Percentiles rank a stretch among this genome's conserved stretches.
These are phyloP conservation scores for Leccinum pachyderme DNA, from an alignment of 1,284 basidiomycete species.

Conservation along the genomic window DNA sequence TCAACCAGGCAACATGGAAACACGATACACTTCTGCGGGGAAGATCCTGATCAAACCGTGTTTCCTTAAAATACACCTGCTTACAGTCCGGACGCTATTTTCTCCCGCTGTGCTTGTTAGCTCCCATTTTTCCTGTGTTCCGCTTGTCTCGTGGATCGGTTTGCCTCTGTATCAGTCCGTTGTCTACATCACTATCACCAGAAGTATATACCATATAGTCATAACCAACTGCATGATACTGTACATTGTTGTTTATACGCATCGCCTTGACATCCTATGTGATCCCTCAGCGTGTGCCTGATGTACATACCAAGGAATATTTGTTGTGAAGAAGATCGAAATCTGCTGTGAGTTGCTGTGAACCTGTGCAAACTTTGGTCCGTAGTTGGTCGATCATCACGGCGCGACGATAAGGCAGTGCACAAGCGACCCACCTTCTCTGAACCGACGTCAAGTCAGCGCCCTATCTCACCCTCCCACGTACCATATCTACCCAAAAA, in stretches of 20 bases:
- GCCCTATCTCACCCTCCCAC: conserved; percentile 20
- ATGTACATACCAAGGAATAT: conserved; percentile 14
- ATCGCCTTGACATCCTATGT: conserved; percentile 8
- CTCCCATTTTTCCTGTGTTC: background rate
- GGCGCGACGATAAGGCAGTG: conserved; percentile 23
- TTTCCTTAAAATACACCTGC: background rate
- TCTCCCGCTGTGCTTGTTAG: conserved; percentile 4
- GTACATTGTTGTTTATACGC: conserved; percentile 36
- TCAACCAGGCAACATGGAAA: conserved; percentile 30
- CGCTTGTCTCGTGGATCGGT: conserved; percentile 17
- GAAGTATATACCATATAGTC: conserved; percentile 37
- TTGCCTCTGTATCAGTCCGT: conserved; percentile 24
- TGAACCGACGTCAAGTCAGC: conserved; percentile 25
- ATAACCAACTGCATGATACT: conserved; percentile 32
- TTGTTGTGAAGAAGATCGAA: conserved; percentile 10
- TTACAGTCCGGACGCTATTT: background rate
- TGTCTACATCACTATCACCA: conserved; percentile 29
- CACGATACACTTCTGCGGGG: conserved; percentile 30
- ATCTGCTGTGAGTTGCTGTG: conserved; percentile 2
- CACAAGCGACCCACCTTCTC: conserved; percentile 19
- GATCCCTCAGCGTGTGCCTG: conserved; percentile 22
- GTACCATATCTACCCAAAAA: conserved; percentile 10
- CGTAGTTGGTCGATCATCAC: conserved; percentile 16
- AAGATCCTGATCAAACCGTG: conserved; percentile 21
- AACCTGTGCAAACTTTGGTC: conserved; percentile 1